Evolutionary conservation across 2,329 filamentous ascomycete species (phyloP).

Genomic region (Paecilomyces formosus): DNA sequence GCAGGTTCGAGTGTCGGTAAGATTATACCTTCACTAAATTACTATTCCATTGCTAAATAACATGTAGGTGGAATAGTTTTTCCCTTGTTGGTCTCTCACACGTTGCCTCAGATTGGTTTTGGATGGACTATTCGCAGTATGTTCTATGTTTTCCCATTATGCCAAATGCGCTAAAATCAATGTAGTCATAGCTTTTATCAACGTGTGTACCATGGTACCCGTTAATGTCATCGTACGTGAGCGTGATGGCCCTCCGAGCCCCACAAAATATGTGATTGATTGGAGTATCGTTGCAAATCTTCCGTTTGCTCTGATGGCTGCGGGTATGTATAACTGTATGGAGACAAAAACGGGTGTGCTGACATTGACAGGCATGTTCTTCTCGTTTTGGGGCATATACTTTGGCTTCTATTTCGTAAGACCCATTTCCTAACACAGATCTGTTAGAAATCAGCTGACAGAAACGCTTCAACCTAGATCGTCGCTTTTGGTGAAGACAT

Average conservation of each 20-base stretch:
- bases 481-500: conserved; percentile 17
- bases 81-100: background rate
- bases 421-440: background rate
- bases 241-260: background rate
- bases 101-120: background rate
- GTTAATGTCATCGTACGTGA: background rate
- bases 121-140: background rate
- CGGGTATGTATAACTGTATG: conserved; percentile 10
- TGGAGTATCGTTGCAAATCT: background rate
- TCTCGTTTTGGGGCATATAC: conserved; percentile 24
- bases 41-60: background rate
- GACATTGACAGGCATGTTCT: conserved; percentile 12
- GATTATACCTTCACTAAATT: background rate
- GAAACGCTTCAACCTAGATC: conserved; percentile 10
- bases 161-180: background rate
- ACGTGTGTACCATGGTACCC: background rate
- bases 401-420: conserved; percentile 22
- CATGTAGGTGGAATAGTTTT: background rate
- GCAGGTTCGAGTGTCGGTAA: conserved; percentile 24
- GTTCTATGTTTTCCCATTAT: background rate
- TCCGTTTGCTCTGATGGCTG: background rate
- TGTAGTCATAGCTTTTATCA: background rate
- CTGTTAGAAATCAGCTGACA: background rate
- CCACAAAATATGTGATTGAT: background rate
- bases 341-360: background rate